phyloP scores from a whole-genome alignment of 2,329 filamentous ascomycete genomes.

The Xylaria sp. region DNA sequence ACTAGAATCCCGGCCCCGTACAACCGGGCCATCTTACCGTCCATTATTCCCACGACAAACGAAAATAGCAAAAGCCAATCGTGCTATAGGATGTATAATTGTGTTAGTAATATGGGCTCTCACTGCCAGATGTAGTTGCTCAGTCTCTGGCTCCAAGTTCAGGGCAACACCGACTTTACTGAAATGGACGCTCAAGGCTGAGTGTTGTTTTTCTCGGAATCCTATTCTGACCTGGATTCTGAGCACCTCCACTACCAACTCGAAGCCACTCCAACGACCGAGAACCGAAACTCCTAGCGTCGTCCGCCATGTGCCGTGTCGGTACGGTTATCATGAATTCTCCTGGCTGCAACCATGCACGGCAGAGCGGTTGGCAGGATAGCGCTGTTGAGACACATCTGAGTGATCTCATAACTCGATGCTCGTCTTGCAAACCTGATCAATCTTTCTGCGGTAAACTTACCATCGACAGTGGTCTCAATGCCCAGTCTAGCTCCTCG shows the following conservation, averaged over 20 bases:
- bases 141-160: constrained; percentile 21
- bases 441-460: constrained; percentile 35
- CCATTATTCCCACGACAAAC: constrained; percentile 31
- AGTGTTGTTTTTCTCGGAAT: constrained; percentile 16
- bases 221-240: constrained; percentile 5
- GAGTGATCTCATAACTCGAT: constrained; percentile 34
- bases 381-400: constrained; percentile 32
- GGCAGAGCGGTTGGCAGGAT: constrained; percentile 39
- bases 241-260: constrained; percentile 4
- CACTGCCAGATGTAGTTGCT: constrained; percentile 22
- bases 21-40: constrained; percentile 30
- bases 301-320: constrained; percentile 38
- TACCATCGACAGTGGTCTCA: constrained; percentile 26
- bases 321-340: constrained; percentile 36
- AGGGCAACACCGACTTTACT: constrained; percentile 26
- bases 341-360: constrained; percentile 38
- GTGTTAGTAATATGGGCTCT: constrained; percentile 35
- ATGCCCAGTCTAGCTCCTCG: constrained; percentile 20
- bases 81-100: constrained; percentile 27
- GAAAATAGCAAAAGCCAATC: constrained; percentile 35
- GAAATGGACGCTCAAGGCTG: constrained; percentile 29
- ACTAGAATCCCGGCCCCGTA: constrained; percentile 35
- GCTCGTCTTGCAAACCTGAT: constrained; percentile 31
- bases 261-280: constrained; percentile 11
- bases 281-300: not conserved